These are phyloP conservation scores for Plantago ovata DNA, from an alignment of 257 asterid genomes.

Conservation along the genomic window DNA sequence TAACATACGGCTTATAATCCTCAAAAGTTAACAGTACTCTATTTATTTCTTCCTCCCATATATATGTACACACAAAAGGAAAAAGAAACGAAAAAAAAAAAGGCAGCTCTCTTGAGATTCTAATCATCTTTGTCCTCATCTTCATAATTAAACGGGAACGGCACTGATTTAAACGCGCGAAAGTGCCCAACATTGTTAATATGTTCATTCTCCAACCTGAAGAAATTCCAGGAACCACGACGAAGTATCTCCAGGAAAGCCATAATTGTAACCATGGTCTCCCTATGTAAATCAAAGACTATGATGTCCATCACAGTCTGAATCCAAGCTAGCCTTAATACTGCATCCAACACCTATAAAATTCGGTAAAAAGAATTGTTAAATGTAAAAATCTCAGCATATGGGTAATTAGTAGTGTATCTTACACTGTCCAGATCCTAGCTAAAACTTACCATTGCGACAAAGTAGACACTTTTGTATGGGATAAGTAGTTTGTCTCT, in stretches of 20 bases:
- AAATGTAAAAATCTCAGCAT: conserved; percentile 1
- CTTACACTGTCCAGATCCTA: too few relatives aligned
- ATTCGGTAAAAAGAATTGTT: background rate
- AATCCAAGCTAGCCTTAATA: conserved; percentile 66
- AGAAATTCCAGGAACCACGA: conserved; percentile 69
- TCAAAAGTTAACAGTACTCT: too few relatives aligned
- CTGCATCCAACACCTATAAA: conserved; percentile 39
- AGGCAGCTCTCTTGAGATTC: too few relatives aligned
- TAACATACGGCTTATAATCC: too few relatives aligned
- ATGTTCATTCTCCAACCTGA: conserved; percentile 79
- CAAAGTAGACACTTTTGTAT: conserved; percentile 40
- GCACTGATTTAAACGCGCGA: conserved; percentile 74
- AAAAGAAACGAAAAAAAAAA: too few relatives aligned
- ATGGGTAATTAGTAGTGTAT: too few relatives aligned
- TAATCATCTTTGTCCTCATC: conserved; percentile 40
- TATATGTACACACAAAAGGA: too few relatives aligned
- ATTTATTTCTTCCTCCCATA: too few relatives aligned
- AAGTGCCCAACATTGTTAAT: conserved; percentile 65
- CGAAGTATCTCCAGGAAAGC: conserved; percentile 61
- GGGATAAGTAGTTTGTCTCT: conserved; percentile 65
- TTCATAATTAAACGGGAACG: conserved; percentile 55
- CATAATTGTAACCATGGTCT: conserved; percentile 39
- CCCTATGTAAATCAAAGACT: conserved; percentile 35
- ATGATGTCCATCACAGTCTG: conserved; percentile 47
- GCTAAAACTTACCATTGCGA: conserved; percentile 49